A percentile compares a stretch with the other conserved stretches of the same genome.
These are phyloP conservation scores for Podila horticola DNA, from an alignment of 192 early-diverging fungal species.

Conservation along the genomic window DNA sequence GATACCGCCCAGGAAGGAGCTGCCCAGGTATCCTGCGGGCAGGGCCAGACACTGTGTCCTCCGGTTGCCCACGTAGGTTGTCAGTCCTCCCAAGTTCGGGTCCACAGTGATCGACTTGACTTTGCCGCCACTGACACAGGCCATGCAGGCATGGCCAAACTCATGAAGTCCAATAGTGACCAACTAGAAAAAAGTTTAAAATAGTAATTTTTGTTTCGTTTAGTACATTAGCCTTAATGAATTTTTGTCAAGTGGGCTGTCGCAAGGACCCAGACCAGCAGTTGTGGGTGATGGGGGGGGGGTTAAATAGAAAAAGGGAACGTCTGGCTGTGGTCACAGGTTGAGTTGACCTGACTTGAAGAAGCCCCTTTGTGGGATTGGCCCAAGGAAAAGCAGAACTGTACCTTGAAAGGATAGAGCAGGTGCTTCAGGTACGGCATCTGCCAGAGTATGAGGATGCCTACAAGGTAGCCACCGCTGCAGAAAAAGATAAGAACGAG, in stretches of 20 bases:
- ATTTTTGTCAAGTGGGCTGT: too few relatives aligned
- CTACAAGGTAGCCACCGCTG: conserved; percentile 74
- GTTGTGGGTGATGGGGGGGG: too few relatives aligned
- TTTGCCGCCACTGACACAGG: conserved; percentile 87
- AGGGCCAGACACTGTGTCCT: conserved; percentile 84
- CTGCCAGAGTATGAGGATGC: conserved; percentile 85
- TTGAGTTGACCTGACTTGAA: too few relatives aligned
- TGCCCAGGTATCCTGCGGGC: conserved; percentile 93
- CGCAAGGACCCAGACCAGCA: too few relatives aligned
- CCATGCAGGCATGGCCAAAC: conserved; percentile 92
- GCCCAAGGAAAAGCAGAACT: too few relatives aligned
- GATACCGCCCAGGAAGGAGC: conserved; percentile 88
- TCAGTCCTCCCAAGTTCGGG: conserved; percentile 93
- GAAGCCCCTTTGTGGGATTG: too few relatives aligned
- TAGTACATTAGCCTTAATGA: not conserved
- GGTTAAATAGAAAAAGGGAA: too few relatives aligned
- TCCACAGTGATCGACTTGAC: conserved; percentile 91
- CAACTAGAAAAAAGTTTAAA: conserved; percentile 57
- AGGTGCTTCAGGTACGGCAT: conserved; percentile 86
- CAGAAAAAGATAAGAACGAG: conserved; percentile 16
- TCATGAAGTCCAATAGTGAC: conserved; percentile 95
- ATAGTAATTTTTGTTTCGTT: not conserved
- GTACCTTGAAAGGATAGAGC: conserved; percentile 94
- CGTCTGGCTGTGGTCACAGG: too few relatives aligned
- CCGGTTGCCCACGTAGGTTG: conserved; percentile 57